Evolutionary conservation across 441 rosid genomes (phyloP), one percentile per base, ranked within the genome.

Genomic region (Populus hybrid): DNA sequence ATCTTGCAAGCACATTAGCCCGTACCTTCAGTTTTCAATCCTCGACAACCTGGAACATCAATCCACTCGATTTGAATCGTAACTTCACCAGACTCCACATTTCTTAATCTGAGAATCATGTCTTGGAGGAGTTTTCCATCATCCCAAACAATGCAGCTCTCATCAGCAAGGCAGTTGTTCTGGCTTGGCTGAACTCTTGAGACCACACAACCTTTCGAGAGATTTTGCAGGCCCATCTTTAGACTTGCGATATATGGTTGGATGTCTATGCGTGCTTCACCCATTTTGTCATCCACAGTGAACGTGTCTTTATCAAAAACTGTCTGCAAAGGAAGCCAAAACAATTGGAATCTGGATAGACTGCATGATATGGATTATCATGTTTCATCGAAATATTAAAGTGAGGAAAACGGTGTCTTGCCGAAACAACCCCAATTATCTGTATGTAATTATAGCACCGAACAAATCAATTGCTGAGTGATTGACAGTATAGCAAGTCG

Each of bases 241-340:
- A 90, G 73, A 8, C 89, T 89, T 76, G 84, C 89, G 10, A 94
- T 63, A 64, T 79, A 95, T 0, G 88, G 79, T 40, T 72, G 85
- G n/a, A 95, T 85, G 85, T 87, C 89, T 59, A 95, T 76, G 73
- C 88, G 89, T 3, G 98, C 98, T 63, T 95, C 84, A 32, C 99
- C 99, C 97, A 95, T 91, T 85, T 84, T 88, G 84, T 95, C 99
- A 14, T 95, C 97, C 36, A 84, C 85, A 81, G 88, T 89, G 80
- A 95, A 91, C 0, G 84, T 78, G 80, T 95, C 97, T 81, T 88
- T 86, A 74, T 94, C 99, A 73, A 81, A 94, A 24, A 92, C 97
- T 14, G 82, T 70, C 87, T 85, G 85, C 76, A 66, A 30, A 54
- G 32, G 8, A 32, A 23, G 59, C 12, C 46, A 76, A 50, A 70